These are phyloP conservation scores for Takashimella tepidaria DNA, from an alignment of 1,284 basidiomycete species.

Conservation along the genomic window DNA sequence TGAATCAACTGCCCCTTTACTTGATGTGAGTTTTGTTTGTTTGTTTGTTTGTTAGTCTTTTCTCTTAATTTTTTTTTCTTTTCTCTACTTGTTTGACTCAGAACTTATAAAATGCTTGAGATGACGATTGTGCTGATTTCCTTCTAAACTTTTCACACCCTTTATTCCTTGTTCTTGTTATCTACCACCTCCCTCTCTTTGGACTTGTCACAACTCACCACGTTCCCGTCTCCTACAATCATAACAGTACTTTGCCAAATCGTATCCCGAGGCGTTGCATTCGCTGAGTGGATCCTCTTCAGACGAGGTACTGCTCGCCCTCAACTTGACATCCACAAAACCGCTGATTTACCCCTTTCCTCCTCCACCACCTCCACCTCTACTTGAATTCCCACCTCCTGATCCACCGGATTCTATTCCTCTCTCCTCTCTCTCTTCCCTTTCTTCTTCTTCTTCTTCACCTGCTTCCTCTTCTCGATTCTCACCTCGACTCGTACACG, in stretches of 20 bases:
- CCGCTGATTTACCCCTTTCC: neutral
- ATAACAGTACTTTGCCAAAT: slow-evolving; percentile 60
- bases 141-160: neutral
- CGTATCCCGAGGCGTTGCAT: slow-evolving; percentile 58
- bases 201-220: too few relatives aligned
- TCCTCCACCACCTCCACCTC: neutral
- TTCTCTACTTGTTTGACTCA: too few relatives aligned
- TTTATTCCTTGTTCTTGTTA: too few relatives aligned
- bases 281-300: slow-evolving; percentile 76
- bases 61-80: neutral
- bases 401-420: neutral
- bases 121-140: too few relatives aligned
- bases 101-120: too few relatives aligned
- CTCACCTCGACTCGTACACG: neutral
- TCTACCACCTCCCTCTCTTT: too few relatives aligned
- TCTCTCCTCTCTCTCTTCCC: neutral
- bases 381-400: too few relatives aligned
- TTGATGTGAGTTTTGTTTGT: slow-evolving; percentile 48
- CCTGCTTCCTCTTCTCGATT: slow-evolving; percentile 3
- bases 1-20: slow-evolving; percentile 76
- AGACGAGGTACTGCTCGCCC: slow-evolving; percentile 64
- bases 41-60: too few relatives aligned
- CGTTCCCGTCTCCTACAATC: slow-evolving; percentile 3
- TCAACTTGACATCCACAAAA: neutral
- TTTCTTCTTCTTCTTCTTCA: slow-evolving; percentile 10